Conservation (phyloP, 2,329 filamentous ascomycete genomes). For the Diaporthe ampelina region DNA sequence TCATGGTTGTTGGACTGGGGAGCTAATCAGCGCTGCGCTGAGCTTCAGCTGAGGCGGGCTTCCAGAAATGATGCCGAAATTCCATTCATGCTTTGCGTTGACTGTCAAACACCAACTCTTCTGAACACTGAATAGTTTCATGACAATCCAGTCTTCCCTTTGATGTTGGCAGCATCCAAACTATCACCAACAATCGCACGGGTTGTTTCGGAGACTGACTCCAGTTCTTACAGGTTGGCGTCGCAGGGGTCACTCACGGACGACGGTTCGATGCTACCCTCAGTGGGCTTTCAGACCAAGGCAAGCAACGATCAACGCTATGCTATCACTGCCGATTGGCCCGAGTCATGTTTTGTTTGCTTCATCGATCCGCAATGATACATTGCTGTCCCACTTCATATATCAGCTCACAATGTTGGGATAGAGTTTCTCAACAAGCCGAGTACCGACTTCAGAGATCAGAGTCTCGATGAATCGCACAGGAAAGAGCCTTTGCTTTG, state of each 20-base stretch:
- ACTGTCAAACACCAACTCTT: constrained; percentile 12
- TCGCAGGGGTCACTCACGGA: not conserved
- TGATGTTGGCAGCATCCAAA: not conserved
- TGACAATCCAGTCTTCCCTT: not conserved
- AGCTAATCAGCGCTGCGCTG: not conserved
- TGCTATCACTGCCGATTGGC: constrained; percentile 18
- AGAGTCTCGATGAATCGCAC: not conserved
- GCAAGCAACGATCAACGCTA: not conserved
- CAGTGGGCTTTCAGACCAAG: not conserved
- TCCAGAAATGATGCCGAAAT: constrained; percentile 28
- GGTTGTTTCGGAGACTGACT: constrained; percentile 2
- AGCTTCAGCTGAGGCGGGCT: constrained; percentile 6
- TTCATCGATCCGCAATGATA: constrained; percentile 24
- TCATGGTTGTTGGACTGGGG: constrained; percentile 7
- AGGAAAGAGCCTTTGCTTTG: not conserved
- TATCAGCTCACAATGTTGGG: constrained; percentile 21
- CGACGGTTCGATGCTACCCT: constrained; percentile 11
- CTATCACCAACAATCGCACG: constrained; percentile 2
- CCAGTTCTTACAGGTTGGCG: not conserved
- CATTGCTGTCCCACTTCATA: not conserved
- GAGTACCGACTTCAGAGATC: not conserved
- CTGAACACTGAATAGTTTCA: constrained; percentile 21
- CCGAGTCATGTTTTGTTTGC: constrained; percentile 29
- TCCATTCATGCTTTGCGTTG: not conserved
- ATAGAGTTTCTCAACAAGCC: constrained; percentile 3